Conservation (phyloP, 331 rosid species). For the Erythrophleum ivorense region DNA sequence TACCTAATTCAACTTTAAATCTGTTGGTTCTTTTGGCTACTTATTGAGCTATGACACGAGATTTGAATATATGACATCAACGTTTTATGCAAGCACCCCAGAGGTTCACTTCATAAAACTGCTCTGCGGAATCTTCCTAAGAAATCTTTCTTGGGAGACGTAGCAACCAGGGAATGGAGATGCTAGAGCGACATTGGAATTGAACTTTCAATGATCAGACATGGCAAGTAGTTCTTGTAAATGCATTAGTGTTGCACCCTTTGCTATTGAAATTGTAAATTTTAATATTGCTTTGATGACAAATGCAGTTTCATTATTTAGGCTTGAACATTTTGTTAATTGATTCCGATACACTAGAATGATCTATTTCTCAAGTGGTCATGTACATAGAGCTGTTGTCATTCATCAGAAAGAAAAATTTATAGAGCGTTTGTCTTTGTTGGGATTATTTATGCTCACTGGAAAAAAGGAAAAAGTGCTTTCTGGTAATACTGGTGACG, state of each 20-base stretch:
- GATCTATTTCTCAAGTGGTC: neutral
- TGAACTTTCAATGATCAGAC: too few species aligned
- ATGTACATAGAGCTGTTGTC: too few species aligned
- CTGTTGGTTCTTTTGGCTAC: conserved; percentile 41
- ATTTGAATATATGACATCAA: neutral
- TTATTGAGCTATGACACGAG: neutral
- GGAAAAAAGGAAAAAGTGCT: neutral
- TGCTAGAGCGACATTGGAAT: neutral
- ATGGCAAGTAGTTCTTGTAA: neutral
- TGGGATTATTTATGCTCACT: neutral
- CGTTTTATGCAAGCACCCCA: neutral
- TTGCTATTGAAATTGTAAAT: neutral
- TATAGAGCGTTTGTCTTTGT: neutral
- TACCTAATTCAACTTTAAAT: conserved; percentile 55
- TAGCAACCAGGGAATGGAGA: neutral
- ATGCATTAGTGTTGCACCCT: neutral
- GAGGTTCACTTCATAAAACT: neutral
- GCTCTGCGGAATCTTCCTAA: too few species aligned
- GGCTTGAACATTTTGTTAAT: neutral
- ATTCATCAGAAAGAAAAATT: too few species aligned
- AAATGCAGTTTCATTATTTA: neutral
- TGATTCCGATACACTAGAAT: neutral
- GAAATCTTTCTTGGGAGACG: neutral
- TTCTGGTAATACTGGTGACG: too few species aligned
- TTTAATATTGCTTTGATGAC: neutral